Percentiles rank a stretch among this genome's conserved stretches.
Evolutionary conservation across 805 yeast species (phyloP).

Genomic region (Torulaspora maleeae): DNA sequence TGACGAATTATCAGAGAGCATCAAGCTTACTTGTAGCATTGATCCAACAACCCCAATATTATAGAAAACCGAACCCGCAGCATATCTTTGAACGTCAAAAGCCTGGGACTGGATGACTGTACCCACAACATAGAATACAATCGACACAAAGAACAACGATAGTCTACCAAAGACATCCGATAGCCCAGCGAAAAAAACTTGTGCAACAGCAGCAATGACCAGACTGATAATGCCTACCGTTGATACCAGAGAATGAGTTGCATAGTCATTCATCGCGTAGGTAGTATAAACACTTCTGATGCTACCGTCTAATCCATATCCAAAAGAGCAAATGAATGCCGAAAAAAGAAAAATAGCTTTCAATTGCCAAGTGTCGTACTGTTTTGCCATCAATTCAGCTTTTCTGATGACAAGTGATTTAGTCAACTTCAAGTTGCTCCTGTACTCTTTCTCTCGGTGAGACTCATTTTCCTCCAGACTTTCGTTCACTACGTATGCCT

Average conservation of each 20-base stretch:
- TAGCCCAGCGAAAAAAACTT: conserved; percentile 51
- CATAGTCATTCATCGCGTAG: conserved; percentile 49
- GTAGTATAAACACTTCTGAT: conserved; percentile 42
- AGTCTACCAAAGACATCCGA: conserved; percentile 54
- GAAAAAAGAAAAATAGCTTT: conserved; percentile 39
- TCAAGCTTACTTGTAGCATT: conserved; percentile 48
- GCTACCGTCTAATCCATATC: conserved; percentile 53
- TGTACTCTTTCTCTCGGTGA: not conserved
- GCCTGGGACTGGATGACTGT: conserved; percentile 55
- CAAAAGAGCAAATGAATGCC: conserved; percentile 45
- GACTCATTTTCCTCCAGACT: not conserved
- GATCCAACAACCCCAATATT: conserved; percentile 53
- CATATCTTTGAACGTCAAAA: conserved; percentile 45
- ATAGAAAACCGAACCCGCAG: conserved; percentile 51
- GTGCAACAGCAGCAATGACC: conserved; percentile 58
- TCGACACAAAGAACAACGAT: conserved; percentile 42
- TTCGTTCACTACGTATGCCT: not conserved
- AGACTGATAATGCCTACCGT: conserved; percentile 50
- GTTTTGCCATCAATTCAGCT: conserved; percentile 45
- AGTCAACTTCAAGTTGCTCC: conserved; percentile 19
- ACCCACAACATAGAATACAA: conserved; percentile 49
- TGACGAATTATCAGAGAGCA: conserved; percentile 57
- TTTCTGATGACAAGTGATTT: conserved; percentile 45
- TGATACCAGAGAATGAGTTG: conserved; percentile 46
- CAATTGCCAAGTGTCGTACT: conserved; percentile 34